Percentiles rank a stretch among this genome's conserved stretches.
phyloP scores from a whole-genome alignment of 1,284 basidiomycete genomes.

The Puccinia horiana region DNA sequence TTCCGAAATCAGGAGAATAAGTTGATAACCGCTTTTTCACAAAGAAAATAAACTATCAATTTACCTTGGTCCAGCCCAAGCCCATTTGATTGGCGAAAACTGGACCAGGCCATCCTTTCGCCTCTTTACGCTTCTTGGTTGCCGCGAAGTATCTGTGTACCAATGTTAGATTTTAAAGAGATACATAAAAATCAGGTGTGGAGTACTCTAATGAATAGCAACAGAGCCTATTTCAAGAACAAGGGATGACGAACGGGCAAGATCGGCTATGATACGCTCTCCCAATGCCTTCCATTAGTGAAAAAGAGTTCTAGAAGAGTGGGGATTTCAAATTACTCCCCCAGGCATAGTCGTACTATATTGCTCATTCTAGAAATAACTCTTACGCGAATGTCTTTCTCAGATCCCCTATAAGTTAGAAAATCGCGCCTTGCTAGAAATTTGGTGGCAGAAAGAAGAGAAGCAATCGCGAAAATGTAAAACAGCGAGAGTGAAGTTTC shows the following conservation, averaged over 20 bases:
- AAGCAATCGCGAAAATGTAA: neutral
- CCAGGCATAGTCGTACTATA: neutral
- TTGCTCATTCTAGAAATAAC: neutral
- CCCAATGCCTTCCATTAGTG: neutral
- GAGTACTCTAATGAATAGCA: neutral
- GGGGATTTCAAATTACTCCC: neutral
- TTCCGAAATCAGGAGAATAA: neutral
- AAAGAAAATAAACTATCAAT: neutral
- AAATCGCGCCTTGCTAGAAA: neutral
- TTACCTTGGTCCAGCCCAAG: constrained; percentile 39
- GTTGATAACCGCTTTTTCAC: neutral
- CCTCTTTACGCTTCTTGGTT: neutral
- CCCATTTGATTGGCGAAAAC: constrained; percentile 39
- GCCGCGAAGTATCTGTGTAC: neutral
- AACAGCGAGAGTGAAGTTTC: neutral
- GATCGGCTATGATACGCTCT: constrained; percentile 13
- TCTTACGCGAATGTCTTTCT: neutral
- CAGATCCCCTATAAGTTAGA: neutral
- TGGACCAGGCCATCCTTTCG: constrained; percentile 35
- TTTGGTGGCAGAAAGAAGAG: neutral
- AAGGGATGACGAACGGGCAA: neutral
- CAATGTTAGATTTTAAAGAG: neutral
- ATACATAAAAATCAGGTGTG: neutral
- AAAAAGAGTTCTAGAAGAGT: no score
- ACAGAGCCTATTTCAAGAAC: neutral